Base-by-base conservation (phyloP, 805 yeast genomes). In the Pichia manshurica region DNA sequence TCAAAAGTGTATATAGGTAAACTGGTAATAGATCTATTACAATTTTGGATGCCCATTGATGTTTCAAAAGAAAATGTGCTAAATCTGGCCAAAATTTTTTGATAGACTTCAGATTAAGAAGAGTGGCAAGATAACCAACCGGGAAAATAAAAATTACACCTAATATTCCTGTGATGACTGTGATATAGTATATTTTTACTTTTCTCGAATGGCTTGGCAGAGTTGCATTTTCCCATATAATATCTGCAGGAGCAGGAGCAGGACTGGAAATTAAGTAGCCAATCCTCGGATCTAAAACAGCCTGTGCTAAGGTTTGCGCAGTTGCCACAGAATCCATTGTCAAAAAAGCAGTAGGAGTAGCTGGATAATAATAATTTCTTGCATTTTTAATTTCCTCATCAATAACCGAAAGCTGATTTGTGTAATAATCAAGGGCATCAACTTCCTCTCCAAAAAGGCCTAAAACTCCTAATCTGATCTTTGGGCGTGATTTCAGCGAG, bases 161-260 rank as follows among this genome's bases (percentile, higher is more conserved):
- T 4, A 84, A 60, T 0, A 86, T 53, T 5, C 87, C 84, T 37
- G 87, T 86, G 36, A 83, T 61, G 2, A 81, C 52, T 1, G 93
- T 84, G 23, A 87, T 82, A 7, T 74, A 51, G 54, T 83, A 81
- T 10, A 78, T 73, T 53, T 89, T 79, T 16, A 79, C 54, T 40
- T 84, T 67, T 49, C 96, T 71, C 56, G 87, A 90, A 46, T 71
- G 73, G 47, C 95, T 73, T 0, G 95, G 81, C 59, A 90, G 69
- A 56, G 95, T 90, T 32, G 88, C 78, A 59, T 90, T 88, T 48
- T 81, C 85, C 99, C 99, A 91, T 36, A 87, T 81, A 21, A 91
- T 84, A 62, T 91, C 99, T 58, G 85, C 91, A 4, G 98, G 98
- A 1, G 98, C 95, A 0, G 98, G 98, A 0, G 98, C 98, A 48